Base-by-base conservation (phyloP, 1,284 basidiomycete species). In the Somion occarium region DNA sequence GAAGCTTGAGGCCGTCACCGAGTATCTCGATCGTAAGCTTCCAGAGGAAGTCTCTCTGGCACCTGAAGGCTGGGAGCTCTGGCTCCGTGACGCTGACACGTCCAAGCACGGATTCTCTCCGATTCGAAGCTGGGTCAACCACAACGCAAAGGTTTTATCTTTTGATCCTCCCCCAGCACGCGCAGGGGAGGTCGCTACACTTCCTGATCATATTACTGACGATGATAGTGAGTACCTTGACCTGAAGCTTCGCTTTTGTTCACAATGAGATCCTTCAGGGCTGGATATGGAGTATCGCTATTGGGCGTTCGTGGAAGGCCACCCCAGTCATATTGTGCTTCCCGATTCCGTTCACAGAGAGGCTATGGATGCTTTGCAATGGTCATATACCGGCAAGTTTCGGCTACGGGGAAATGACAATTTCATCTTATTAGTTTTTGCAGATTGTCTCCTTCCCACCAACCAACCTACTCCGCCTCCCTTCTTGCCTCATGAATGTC, bases 291-390 rank as follows among this genome's bases (percentile, higher is more conserved):
- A 88, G 59, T 86, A 83, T 58, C 73, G 83, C 42, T 90, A 88
- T 59, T 90, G 88, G 88, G 70, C 78, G 1, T 90, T 81, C 61
- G 75, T 90, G 62, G 85, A 88, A 63, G 69, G 76, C 37, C 86
- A 90, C 58, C 88, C 88, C 0, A 83, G 84, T 0, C 87, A 90
- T 62, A 67, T 73, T 3, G 61, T 73, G 0, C 72, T 84, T 18
- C 75, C 78, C 9, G 57, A 68, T 9, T 73, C 72, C 46, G 78
- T 82, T 4, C 75, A 75, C 45, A 65, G 69, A 0, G 86, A 90
- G 53, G 88, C 88, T 1, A 72, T 83, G 60, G 84, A 89, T 52
- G 78, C 78, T 0, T 69, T 90, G 51, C 83, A 78, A 34, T 90
- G 88, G 88, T 78, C 83, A 5, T 88, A 83, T 65, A 85, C 86